Evolutionary conservation across 2,329 filamentous ascomycete genomes (phyloP), one percentile per base, ranked within the genome.

Genomic region (Chaetothyriales sp.): DNA sequence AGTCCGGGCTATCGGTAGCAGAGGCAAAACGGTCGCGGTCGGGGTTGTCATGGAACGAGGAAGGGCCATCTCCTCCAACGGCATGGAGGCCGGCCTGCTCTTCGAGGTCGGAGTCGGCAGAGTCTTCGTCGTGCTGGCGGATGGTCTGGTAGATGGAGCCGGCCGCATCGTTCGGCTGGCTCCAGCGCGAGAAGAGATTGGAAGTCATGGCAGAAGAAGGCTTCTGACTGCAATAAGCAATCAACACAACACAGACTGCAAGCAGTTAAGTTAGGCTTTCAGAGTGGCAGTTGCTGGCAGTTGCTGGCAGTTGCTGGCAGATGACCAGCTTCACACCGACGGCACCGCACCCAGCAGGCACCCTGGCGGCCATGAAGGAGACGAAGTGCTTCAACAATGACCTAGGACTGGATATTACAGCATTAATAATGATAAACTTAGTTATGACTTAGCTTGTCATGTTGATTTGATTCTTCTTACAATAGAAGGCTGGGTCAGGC

Each of bases 111-210:
- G 66, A 73, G 51, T 57, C 63, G 55, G 69, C 72, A 53, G 65
- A 73, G 32, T 61, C 68, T 55, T 66, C 66, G 51, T 71, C 67
- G 56, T 74, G 65, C 55, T 70, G 64, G 28, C 68, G 66, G 48
- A 73, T 67, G 53, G 66, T 70, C 63, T 71, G 70, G 59, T 69
- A 70, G 53, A 73, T 69, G 22, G 72, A 73, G 20, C 55, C 54
- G 10, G 58, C 18, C 64, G 67, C 64, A 49, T 66, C 66, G 26
- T 65, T 64, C 19, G 66, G 63, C 8, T 68, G 68, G 43, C 70
- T 60, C 42, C 76, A 68, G 51, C 73, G 70, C 44, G 74, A 77
- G 43, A 78, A 63, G 18, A 76, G 64, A 57, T 74, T 73, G 55
- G 75, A 76, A 49, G 73, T 69, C 72, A 76, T 74, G 66, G 71